Percentiles rank a stretch among this genome's conserved stretches.
Conservation (phyloP, 108 stramenopile genomes). For the Asterionellopsis glacialis region DNA sequence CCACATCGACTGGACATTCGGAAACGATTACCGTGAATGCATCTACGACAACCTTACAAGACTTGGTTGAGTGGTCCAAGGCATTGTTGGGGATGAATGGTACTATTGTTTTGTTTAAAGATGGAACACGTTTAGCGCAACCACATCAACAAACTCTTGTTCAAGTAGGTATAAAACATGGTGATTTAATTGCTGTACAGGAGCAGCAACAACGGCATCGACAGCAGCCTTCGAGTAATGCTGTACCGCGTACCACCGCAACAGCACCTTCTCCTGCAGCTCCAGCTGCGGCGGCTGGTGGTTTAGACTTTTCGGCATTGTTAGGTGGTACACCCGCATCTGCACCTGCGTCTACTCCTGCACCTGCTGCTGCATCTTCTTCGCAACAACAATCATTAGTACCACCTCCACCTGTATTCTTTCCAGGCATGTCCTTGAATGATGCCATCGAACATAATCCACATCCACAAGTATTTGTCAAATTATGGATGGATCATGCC, state of each 20-base stretch:
- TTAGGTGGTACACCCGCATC: constrained; percentile 16
- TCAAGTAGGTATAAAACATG: constrained; percentile 37
- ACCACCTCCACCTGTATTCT: constrained; percentile 42
- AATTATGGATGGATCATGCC: constrained; percentile 44
- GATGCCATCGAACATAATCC: constrained; percentile 73
- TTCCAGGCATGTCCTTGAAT: constrained; percentile 75
- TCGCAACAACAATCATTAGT: constrained; percentile 1
- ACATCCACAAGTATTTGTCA: constrained; percentile 65
- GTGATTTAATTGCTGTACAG: constrained; percentile 47
- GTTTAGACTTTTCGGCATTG: constrained; percentile 70
- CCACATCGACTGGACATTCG: constrained; percentile 20
- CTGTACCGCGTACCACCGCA: not conserved
- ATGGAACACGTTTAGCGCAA: constrained; percentile 22
- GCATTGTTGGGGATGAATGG: constrained; percentile 51
- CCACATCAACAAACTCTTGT: constrained; percentile 13
- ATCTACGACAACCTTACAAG: constrained; percentile 32
- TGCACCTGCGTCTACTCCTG: constrained; percentile 4
- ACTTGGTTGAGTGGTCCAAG: constrained; percentile 41
- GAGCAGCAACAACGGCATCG: constrained; percentile 10
- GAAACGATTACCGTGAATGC: constrained; percentile 33
- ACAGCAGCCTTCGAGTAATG: constrained; percentile 6
- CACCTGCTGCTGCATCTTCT: constrained; percentile 8
- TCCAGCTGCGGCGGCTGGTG: constrained; percentile 22
- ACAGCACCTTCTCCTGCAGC: constrained; percentile 16
- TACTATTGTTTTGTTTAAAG: constrained; percentile 25